Base-by-base conservation (phyloP, 768 basidiomycete species). In the Pulveroboletus ravenelii region DNA sequence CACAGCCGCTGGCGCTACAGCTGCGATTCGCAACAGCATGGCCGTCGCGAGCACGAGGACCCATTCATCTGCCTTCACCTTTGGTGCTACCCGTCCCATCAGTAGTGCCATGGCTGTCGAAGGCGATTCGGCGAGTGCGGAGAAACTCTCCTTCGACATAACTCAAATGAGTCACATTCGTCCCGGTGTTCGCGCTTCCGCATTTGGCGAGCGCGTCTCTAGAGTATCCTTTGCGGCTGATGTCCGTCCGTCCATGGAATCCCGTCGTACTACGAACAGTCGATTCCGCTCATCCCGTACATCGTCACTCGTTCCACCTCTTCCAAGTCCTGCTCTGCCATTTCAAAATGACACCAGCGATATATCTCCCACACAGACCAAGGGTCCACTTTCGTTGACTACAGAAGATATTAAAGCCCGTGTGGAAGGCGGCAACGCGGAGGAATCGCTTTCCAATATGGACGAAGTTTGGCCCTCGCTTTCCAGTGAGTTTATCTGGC, bases 221-320 rank as follows among this genome's bases (percentile, higher is more conserved):
- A 77, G 85, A 23, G 82, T 89, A 1, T 87, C 85, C 0, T 89
- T 89, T 57, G 87, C 87, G 1, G 73, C 78, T 5, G 81, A 80
- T 50, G 72, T 78, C 32, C 77, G 77, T 41, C 74, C 75, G 10
- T 74, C 74, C 18, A 56, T 62, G 25, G 77, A 78, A 10, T 68
- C 68, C 14, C 75, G 76, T 42, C 76, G 75, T 47, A 70, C 66
- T 44, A 68, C 67, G 20, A 61, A 65, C n/a, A 75, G 72, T 47
- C 76, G 77, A 14, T 74, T 72, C 62, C 78, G 76, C 51, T 66
- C 66, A 12, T 78, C 72, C 54, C 75, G 67, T 45, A 66, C 65
- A 9, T 70, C 73, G 6, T 69, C 73, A 5, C 54, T 69, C 38
- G 53, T 72, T 8, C 77, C 77, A 0, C 75, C 77, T 18, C 57